Conservation (phyloP, 2,329 filamentous ascomycete genomes). For the Dothideomycetidae sp. region DNA sequence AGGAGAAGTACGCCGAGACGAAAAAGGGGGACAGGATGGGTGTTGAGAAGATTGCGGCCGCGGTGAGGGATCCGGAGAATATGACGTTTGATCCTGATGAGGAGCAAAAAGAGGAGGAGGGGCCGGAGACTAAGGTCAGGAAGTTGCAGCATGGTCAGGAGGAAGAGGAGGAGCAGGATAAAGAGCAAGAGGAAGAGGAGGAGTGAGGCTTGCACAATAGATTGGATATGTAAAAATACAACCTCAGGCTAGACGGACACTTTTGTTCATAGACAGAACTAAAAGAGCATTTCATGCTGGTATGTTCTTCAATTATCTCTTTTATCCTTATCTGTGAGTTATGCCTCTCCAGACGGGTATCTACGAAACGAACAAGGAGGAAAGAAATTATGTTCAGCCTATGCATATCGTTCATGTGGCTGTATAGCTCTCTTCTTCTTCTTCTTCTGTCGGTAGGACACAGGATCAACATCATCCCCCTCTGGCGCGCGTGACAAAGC, state of each 20-base stretch:
- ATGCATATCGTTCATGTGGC: no score
- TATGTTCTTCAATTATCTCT: no score
- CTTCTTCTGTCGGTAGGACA: no score
- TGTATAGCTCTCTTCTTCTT: background rate
- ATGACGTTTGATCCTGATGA: conserved; percentile 16
- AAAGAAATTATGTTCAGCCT: no score
- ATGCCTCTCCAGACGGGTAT: no score
- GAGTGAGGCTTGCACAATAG: no score
- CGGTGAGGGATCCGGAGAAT: conserved; percentile 17
- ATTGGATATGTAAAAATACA: no score
- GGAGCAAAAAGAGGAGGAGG: conserved; percentile 3
- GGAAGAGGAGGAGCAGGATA: conserved; percentile 9
- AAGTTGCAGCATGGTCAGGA: conserved; percentile 1
- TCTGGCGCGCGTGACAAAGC: conserved; percentile 26
- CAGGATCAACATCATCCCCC: conserved; percentile 8
- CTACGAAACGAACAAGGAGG: no score
- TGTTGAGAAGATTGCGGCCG: conserved; percentile 18
- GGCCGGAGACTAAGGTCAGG: conserved; percentile 10
- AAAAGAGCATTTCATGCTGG: no score
- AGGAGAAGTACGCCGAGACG: conserved; percentile 22
- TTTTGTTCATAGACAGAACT: no score
- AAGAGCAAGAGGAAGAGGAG: conserved; percentile 11
- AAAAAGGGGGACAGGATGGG: conserved; percentile 23
- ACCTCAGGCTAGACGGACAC: no score
- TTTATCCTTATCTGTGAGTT: no score